Evolutionary conservation across 495 filamentous ascomycete genomes (phyloP).

Genomic region (Trichoderma gamsii): DNA sequence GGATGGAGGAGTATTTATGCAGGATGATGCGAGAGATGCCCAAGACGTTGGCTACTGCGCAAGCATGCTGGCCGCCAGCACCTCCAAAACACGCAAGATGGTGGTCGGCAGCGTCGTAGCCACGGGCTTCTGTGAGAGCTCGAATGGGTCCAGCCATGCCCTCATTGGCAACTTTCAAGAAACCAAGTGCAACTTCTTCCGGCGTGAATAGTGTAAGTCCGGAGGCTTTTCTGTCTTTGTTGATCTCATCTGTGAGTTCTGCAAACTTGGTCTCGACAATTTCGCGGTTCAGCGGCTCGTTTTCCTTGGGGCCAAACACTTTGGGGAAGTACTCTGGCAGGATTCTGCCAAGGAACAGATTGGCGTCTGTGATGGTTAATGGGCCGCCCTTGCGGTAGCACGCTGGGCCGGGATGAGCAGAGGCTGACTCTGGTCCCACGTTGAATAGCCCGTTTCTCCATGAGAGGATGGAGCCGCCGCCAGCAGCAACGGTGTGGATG

Average conservation of each 20-base stretch:
- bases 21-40: slow-evolving; percentile 83
- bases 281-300: slow-evolving; percentile 74
- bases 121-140: slow-evolving; percentile 85
- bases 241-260: slow-evolving; percentile 71
- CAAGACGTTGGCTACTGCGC: slow-evolving; percentile 81
- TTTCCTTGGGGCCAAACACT: slow-evolving; percentile 88
- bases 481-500: slow-evolving; percentile 95
- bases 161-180: slow-evolving; percentile 90
- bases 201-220: slow-evolving; percentile 59
- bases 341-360: slow-evolving; percentile 79
- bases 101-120: slow-evolving; percentile 84
- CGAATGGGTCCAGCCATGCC: slow-evolving; percentile 92
- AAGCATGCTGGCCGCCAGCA: slow-evolving; percentile 90
- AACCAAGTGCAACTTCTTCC: slow-evolving; percentile 86
- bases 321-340: slow-evolving; percentile 94
- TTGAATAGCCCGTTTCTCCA: slow-evolving; percentile 91
- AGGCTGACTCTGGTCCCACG: slow-evolving; percentile 87
- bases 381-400: slow-evolving; percentile 95
- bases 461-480: slow-evolving; percentile 85
- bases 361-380: slow-evolving; percentile 92
- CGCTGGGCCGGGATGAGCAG: slow-evolving; percentile 86
- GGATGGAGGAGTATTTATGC: slow-evolving; percentile 89
- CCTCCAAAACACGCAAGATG: slow-evolving; percentile 87
- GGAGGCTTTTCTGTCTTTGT: slow-evolving; percentile 45
- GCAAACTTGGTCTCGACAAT: slow-evolving; percentile 70